A percentile compares a stretch with the other conserved stretches of the same genome.
These are phyloP conservation scores for Saccharomycopsis olivae DNA, from an alignment of 805 yeast species.

Conservation along the genomic window DNA sequence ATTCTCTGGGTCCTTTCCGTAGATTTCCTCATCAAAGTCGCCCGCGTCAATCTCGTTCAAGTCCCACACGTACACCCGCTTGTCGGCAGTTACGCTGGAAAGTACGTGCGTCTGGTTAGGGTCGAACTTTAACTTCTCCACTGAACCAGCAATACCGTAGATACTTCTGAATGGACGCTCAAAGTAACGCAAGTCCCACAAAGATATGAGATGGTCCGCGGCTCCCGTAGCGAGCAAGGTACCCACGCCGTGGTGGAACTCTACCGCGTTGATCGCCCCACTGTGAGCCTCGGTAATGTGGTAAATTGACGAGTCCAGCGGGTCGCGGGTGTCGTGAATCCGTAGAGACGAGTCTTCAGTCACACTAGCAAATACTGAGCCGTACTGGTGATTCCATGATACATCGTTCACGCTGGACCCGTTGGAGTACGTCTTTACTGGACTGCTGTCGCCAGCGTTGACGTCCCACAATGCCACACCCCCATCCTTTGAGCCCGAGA, in stretches of 20 bases:
- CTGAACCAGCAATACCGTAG: slow-evolving; percentile 52
- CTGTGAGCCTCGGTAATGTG: slow-evolving; percentile 38
- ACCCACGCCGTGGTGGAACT: slow-evolving; percentile 47
- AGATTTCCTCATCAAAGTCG: slow-evolving; percentile 43
- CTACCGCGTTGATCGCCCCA: slow-evolving; percentile 58
- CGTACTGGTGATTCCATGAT: slow-evolving; percentile 38
- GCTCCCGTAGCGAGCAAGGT: slow-evolving; percentile 65
- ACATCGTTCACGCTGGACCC: slow-evolving; percentile 57
- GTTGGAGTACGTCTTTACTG: neutral
- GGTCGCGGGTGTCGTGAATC: slow-evolving; percentile 45
- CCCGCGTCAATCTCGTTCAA: slow-evolving; percentile 45
- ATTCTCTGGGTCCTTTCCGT: slow-evolving; percentile 42
- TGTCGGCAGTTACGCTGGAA: slow-evolving; percentile 54
- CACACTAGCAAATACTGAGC: slow-evolving; percentile 52
- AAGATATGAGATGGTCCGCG: slow-evolving; percentile 58
- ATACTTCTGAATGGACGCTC: slow-evolving; percentile 49
- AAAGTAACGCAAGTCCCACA: slow-evolving; percentile 67
- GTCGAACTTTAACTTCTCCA: slow-evolving; percentile 47
- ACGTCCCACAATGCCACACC: slow-evolving; percentile 63
- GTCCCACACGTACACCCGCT: slow-evolving; percentile 70
- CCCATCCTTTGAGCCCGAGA: slow-evolving; percentile 58
- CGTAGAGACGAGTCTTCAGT: slow-evolving; percentile 57
- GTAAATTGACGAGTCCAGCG: slow-evolving; percentile 24
- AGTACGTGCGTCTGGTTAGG: slow-evolving; percentile 39
- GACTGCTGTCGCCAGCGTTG: slow-evolving; percentile 18